Conservation (phyloP, 2,329 filamentous ascomycete genomes). For the Domatiomyces globalis region DNA sequence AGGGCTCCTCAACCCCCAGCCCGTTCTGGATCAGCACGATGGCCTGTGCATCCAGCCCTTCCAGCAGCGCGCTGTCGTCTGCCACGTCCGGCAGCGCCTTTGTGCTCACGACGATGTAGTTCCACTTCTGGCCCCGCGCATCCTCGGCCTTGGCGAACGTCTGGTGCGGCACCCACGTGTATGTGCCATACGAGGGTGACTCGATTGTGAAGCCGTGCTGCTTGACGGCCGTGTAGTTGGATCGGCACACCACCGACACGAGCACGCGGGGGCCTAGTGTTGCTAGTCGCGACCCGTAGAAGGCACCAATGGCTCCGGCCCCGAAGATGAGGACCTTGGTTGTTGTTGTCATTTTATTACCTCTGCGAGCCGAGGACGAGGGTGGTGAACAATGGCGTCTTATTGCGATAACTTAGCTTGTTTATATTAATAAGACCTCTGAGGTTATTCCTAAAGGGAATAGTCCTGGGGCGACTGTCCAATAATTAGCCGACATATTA, state of each 20-base stretch:
- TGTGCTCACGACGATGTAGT: conserved; percentile 56
- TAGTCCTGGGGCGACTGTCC: too few species aligned
- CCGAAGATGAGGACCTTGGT: conserved; percentile 16
- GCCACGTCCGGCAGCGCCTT: conserved; percentile 56
- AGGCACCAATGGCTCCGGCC: conserved; percentile 18
- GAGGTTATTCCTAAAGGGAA: too few species aligned
- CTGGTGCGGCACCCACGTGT: conserved; percentile 46
- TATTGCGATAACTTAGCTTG: too few species aligned
- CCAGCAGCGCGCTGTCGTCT: conserved; percentile 46
- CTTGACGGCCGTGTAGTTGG: conserved; percentile 54
- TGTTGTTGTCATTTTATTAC: not conserved
- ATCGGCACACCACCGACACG: conserved; percentile 58
- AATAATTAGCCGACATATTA: too few species aligned
- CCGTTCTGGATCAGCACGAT: conserved; percentile 60
- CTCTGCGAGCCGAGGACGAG: not conserved
- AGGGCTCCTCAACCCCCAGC: conserved; percentile 55
- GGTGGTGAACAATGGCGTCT: not conserved
- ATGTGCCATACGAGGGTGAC: conserved; percentile 54
- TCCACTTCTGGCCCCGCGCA: conserved; percentile 40
- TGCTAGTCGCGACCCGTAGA: conserved; percentile 17
- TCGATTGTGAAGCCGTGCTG: conserved; percentile 48
- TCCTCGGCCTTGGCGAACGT: conserved; percentile 49
- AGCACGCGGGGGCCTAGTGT: conserved; percentile 28
- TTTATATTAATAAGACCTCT: too few species aligned
- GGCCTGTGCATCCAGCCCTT: conserved; percentile 41